These are phyloP conservation scores for Actinomucor elegans DNA, from an alignment of 371 early-diverging fungal species.

Conservation along the genomic window DNA sequence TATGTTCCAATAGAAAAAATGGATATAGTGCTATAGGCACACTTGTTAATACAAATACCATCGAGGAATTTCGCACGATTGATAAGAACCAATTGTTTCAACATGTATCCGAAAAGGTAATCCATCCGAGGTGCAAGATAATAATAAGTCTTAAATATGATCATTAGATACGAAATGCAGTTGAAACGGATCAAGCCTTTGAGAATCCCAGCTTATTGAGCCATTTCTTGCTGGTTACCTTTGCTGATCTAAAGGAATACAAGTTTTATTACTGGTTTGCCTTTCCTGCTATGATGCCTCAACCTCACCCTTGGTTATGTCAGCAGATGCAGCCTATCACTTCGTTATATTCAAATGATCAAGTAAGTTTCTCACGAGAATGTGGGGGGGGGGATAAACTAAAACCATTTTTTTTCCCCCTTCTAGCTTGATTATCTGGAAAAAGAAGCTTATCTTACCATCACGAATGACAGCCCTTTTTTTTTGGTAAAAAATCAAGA, in stretches of 20 bases:
- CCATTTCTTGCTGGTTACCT: conserved; percentile 76
- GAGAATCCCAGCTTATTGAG: conserved; percentile 60
- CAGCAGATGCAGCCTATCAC: background rate
- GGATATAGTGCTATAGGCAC: conserved; percentile 49
- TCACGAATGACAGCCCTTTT: background rate
- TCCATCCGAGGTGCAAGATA: background rate
- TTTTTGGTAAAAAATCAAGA: conserved; percentile 7
- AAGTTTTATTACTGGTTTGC: conserved; percentile 93
- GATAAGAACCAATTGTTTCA: conserved; percentile 77
- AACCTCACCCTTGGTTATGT: conserved; percentile 27
- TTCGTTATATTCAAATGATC: background rate
- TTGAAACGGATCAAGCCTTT: conserved; percentile 65
- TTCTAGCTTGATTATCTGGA: too few species aligned
- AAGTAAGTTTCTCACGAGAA: too few species aligned
- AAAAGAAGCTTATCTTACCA: background rate
- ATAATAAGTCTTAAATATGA: background rate
- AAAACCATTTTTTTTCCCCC: too few species aligned
- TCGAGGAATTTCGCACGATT: conserved; percentile 82
- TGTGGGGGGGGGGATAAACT: too few species aligned
- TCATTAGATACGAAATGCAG: conserved; percentile 65
- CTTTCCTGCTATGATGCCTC: conserved; percentile 78
- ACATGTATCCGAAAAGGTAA: conserved; percentile 58
- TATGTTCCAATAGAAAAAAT: conserved; percentile 2
- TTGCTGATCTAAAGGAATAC: conserved; percentile 93
- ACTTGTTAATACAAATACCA: conserved; percentile 86